Percentiles rank a stretch among this genome's conserved stretches.
phyloP scores from a whole-genome alignment of 345 rosid genomes.

The Brassica rapa region DNA sequence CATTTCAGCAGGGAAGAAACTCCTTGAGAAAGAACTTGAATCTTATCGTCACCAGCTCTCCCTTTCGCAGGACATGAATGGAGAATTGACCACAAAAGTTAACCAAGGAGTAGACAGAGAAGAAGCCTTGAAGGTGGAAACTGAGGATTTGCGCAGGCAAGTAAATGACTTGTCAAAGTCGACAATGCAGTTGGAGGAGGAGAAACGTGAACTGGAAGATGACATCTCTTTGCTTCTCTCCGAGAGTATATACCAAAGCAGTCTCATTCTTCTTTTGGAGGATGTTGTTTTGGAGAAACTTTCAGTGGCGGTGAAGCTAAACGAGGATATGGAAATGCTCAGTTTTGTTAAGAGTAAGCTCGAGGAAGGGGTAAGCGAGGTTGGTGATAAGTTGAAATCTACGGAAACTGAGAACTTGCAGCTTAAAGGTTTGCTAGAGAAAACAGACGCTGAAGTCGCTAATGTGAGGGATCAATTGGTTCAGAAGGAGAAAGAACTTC shows the following conservation, averaged over 20 bases:
- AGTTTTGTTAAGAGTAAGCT: constrained; percentile 52
- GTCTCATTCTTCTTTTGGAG: constrained; percentile 57
- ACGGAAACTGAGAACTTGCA: constrained; percentile 44
- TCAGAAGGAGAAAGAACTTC: constrained; percentile 51
- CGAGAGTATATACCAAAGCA: constrained; percentile 60
- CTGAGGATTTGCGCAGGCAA: constrained; percentile 50
- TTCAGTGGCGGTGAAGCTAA: constrained; percentile 49
- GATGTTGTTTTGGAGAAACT: constrained; percentile 48
- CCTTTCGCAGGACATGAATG: constrained; percentile 49
- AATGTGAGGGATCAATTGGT: constrained; percentile 46
- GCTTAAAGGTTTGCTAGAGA: constrained; percentile 47
- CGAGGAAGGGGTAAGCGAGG: constrained; percentile 49
- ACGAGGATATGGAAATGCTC: constrained; percentile 48
- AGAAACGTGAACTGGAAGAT: constrained; percentile 59
- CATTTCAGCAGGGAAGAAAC: constrained; percentile 50
- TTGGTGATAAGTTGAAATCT: constrained; percentile 49
- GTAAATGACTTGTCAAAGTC: constrained; percentile 49
- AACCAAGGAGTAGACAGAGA: constrained; percentile 58
- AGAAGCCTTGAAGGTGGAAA: constrained; percentile 57
- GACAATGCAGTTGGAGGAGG: constrained; percentile 49
- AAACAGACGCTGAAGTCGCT: constrained; percentile 46
- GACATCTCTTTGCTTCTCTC: constrained; percentile 51
- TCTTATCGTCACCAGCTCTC: constrained; percentile 50
- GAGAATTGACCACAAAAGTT: constrained; percentile 56
- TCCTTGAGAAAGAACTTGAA: constrained; percentile 37